Evolutionary conservation across 805 yeast species (phyloP).

Genomic region (Wickerhamiella dianesei): DNA sequence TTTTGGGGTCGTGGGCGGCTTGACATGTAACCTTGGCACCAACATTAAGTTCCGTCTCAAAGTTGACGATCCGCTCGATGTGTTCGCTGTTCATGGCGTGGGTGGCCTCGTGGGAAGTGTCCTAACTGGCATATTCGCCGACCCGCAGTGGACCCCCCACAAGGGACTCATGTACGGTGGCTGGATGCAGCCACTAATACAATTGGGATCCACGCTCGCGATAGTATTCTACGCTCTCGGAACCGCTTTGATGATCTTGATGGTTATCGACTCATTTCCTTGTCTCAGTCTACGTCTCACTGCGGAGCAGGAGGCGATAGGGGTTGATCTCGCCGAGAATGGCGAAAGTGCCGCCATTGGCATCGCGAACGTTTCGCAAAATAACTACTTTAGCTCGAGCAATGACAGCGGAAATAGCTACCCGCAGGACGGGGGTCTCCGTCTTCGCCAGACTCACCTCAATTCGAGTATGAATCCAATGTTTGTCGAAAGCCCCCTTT

Average conservation of each 20-base stretch:
- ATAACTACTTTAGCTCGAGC: background rate
- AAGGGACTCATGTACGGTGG: constrained; percentile 76
- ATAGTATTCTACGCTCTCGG: constrained; percentile 63
- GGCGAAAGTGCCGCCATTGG: constrained; percentile 58
- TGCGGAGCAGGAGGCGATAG: constrained; percentile 76
- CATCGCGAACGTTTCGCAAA: background rate
- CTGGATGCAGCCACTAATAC: constrained; percentile 74
- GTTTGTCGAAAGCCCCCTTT: constrained; percentile 16
- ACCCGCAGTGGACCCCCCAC: constrained; percentile 59
- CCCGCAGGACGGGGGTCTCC: background rate
- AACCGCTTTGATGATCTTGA: constrained; percentile 55
- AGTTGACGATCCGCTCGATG: constrained; percentile 92
- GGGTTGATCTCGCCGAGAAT: constrained; percentile 80
- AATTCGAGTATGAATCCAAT: constrained; percentile 18
- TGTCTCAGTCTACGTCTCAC: constrained; percentile 67
- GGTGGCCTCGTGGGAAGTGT: constrained; percentile 35
- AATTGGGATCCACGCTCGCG: constrained; percentile 64
- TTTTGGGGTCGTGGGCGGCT: constrained; percentile 60
- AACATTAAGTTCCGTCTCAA: constrained; percentile 57
- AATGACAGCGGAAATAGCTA: background rate
- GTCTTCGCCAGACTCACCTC: constrained; percentile 12
- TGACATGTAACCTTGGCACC: constrained; percentile 73
- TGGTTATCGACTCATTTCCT: constrained; percentile 61
- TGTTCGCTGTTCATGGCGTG: constrained; percentile 53
- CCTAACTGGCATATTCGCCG: constrained; percentile 84